Percentiles rank a stretch among this genome's conserved stretches.
These are phyloP conservation scores for Pseudocercospora vitis DNA, from an alignment of 2,329 filamentous ascomycete species.

Conservation along the genomic window DNA sequence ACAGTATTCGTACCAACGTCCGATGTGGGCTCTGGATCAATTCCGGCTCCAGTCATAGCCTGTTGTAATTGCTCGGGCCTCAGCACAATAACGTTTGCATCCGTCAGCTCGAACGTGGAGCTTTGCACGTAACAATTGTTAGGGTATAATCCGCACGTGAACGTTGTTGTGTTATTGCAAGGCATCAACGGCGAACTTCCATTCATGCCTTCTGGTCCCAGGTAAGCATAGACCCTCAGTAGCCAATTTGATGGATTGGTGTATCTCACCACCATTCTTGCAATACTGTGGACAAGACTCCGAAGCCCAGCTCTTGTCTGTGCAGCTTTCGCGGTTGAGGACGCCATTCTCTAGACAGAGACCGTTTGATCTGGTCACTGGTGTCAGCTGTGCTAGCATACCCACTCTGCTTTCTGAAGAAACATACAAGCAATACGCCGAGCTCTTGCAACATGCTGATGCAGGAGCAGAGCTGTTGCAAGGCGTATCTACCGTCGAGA, in stretches of 20 bases:
- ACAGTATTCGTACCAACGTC: too few relatives aligned
- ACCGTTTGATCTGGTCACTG: constrained; percentile 12
- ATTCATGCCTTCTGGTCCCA: constrained; percentile 13
- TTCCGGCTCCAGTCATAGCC: too few relatives aligned
- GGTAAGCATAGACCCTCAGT: too few relatives aligned
- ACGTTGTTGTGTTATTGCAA: constrained; percentile 15
- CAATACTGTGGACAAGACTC: constrained; percentile 21
- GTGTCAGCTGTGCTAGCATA: background rate
- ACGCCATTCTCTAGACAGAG: constrained; percentile 22
- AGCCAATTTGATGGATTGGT: too few relatives aligned
- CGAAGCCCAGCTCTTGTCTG: constrained; percentile 19
- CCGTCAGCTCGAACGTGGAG: constrained; percentile 10
- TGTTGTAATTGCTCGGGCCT: constrained; percentile 11
- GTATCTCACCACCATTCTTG: constrained; percentile 18
- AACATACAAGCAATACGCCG: constrained; percentile 20
- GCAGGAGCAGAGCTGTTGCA: constrained; percentile 19
- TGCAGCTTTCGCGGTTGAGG: constrained; percentile 20
- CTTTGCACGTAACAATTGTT: constrained; percentile 9
- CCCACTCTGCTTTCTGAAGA: background rate
- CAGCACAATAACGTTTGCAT: constrained; percentile 8
- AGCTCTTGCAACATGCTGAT: constrained; percentile 22
- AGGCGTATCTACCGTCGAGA: constrained; percentile 15
- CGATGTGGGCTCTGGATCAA: too few relatives aligned
- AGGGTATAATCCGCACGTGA: constrained; percentile 17
- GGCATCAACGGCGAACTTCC: constrained; percentile 11